Evolutionary conservation across 495 filamentous ascomycete genomes (phyloP).

Genomic region (Xylaria scruposa): DNA sequence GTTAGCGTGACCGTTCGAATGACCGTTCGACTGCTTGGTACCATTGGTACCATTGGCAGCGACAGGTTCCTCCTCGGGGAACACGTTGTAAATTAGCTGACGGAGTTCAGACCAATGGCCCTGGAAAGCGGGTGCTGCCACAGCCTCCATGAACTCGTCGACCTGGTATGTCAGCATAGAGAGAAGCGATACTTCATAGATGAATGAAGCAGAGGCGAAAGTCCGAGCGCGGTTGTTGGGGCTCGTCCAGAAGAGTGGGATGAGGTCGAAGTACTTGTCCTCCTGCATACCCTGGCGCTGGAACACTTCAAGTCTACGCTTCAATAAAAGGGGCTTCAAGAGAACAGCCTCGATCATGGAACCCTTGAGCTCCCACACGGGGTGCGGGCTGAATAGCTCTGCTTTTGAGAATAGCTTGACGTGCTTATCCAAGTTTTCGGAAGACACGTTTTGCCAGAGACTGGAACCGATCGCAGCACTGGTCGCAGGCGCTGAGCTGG

Average conservation of each 20-base stretch:
- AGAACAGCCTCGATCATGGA: slow-evolving; percentile 39
- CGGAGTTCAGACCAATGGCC: slow-evolving; percentile 15
- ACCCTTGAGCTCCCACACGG: slow-evolving; percentile 36
- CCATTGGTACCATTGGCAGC: slow-evolving; percentile 1
- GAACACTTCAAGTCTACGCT: slow-evolving; percentile 37
- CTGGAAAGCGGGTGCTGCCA: slow-evolving; percentile 33
- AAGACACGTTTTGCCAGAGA: slow-evolving; percentile 19
- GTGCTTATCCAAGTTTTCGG: slow-evolving; percentile 26
- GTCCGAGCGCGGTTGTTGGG: slow-evolving; percentile 33
- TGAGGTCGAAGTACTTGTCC: slow-evolving; percentile 50
- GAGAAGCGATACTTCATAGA: slow-evolving; percentile 51
- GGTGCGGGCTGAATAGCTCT: slow-evolving; percentile 34
- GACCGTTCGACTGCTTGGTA: background rate
- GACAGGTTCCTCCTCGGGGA: slow-evolving; percentile 4
- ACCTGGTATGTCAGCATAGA: slow-evolving; percentile 48
- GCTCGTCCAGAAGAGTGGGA: slow-evolving; percentile 46
- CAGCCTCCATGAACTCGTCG: slow-evolving; percentile 49
- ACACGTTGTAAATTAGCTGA: slow-evolving; percentile 8
- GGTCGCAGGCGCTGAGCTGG: slow-evolving; percentile 17
- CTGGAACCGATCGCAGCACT: slow-evolving; percentile 27
- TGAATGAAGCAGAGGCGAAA: slow-evolving; percentile 25
- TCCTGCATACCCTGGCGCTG: slow-evolving; percentile 34
- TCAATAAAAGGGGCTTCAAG: slow-evolving; percentile 31
- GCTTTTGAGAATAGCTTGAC: slow-evolving; percentile 33
- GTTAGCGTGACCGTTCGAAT: slow-evolving; percentile 15